Conservation (phyloP, 208 protist genomes). For the Trichomonas vaginalis region DNA sequence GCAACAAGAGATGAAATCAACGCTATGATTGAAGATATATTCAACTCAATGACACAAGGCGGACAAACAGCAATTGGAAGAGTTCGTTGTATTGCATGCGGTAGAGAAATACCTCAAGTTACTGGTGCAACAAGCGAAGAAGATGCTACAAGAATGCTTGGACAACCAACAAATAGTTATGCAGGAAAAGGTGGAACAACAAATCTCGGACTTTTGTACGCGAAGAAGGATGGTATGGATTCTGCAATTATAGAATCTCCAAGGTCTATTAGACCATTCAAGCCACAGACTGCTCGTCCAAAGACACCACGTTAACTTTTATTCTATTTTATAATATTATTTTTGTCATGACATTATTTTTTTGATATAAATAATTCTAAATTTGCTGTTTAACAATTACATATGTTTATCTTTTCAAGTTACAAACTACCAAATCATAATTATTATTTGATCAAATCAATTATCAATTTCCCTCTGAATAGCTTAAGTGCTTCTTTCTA, state of each 20-base stretch:
- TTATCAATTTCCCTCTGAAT: too few relatives aligned
- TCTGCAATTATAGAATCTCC: not conserved
- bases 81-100: not conserved
- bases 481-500: too few relatives aligned
- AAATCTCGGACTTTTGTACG: not conserved
- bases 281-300: not conserved
- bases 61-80: not conserved
- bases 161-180: not conserved
- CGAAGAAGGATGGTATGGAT: not conserved
- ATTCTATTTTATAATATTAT: not conserved
- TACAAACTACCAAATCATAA: too few relatives aligned
- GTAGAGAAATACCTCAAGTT: constrained; percentile 8
- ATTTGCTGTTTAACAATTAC: too few relatives aligned
- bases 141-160: not conserved
- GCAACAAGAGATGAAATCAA: constrained; percentile 15
- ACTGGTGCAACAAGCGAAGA: not conserved
- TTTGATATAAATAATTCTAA: too few relatives aligned
- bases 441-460: too few relatives aligned
- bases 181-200: not conserved
- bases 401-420: too few relatives aligned
- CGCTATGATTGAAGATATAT: not conserved
- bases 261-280: not conserved
- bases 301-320: not conserved
- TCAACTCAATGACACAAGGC: not conserved
- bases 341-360: too few relatives aligned